Evolutionary conservation across 2,329 filamentous ascomycete species (phyloP).

Genomic region (Pseudogymnoascus sp.): DNA sequence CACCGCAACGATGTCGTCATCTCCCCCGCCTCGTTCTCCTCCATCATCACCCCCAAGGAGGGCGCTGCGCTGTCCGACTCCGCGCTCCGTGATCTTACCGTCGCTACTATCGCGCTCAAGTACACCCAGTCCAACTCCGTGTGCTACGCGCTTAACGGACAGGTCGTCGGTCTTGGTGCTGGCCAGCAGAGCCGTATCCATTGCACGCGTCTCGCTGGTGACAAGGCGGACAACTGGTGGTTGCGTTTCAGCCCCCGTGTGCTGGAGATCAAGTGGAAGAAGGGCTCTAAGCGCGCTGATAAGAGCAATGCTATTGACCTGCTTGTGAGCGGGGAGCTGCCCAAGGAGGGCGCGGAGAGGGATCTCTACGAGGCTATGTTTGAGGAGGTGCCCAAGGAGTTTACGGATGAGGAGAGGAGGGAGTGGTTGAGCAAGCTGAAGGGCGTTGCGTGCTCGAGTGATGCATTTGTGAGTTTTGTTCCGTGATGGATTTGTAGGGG

Average conservation of each 20-base stretch:
- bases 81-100: conserved; percentile 80
- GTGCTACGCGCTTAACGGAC: conserved; percentile 90
- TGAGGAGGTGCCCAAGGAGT: conserved; percentile 74
- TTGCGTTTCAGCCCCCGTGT: conserved; percentile 93
- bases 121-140: conserved; percentile 99
- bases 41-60: conserved; percentile 79
- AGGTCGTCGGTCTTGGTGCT: conserved; percentile 87
- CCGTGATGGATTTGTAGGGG: neutral
- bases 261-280: conserved; percentile 88
- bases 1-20: conserved; percentile 89
- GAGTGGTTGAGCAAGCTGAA: conserved; percentile 77
- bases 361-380: conserved; percentile 84
- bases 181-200: conserved; percentile 97
- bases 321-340: conserved; percentile 82
- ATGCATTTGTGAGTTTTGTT: conserved; percentile 74
- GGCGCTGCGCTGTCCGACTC: conserved; percentile 62
- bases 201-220: conserved; percentile 92
- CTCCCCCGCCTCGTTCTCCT: conserved; percentile 74
- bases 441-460: conserved; percentile 79
- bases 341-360: conserved; percentile 72
- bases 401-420: conserved; percentile 74
- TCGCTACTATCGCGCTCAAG: conserved; percentile 94
- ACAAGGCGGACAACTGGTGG: conserved; percentile 99
- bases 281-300: conserved; percentile 89
- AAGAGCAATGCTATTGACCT: conserved; percentile 98